These are phyloP conservation scores for Rubia occidens DNA, from an alignment of 305 asterid genomes.

Conservation along the genomic window DNA sequence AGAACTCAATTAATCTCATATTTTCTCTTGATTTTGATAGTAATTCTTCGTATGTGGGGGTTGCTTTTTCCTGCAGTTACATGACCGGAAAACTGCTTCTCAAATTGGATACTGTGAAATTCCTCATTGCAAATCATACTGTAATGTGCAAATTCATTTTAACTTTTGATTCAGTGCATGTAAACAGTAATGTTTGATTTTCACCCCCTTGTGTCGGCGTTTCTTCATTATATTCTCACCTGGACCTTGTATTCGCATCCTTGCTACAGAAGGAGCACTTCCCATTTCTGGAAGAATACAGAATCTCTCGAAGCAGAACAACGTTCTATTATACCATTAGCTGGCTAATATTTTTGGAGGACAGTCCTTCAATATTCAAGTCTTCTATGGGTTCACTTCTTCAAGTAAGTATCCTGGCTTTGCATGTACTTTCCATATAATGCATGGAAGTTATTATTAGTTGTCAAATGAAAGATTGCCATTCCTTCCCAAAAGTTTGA, in stretches of 20 bases:
- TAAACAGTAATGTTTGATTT: background rate
- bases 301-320: slow-evolving; percentile 90
- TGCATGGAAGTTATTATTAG: background rate
- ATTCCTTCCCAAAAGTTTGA: background rate
- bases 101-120: slow-evolving; percentile 88
- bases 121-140: slow-evolving; percentile 73
- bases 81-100: slow-evolving; percentile 94
- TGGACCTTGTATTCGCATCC: slow-evolving; percentile 14
- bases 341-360: slow-evolving; percentile 86
- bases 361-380: slow-evolving; percentile 69
- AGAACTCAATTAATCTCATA: background rate
- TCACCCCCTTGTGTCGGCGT: background rate
- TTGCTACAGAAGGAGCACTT: slow-evolving; percentile 72
- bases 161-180: background rate
- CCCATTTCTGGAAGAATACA: slow-evolving; percentile 79
- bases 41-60: background rate
- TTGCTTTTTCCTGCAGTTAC: slow-evolving; percentile 41
- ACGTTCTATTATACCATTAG: slow-evolving; percentile 85
- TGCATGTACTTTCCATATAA: background rate
- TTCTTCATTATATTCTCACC: background rate
- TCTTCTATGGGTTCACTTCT: slow-evolving; percentile 85
- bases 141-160: slow-evolving; percentile 33
- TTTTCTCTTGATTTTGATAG: background rate
- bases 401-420: slow-evolving; percentile 46
- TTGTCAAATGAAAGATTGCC: background rate